Evolutionary conservation across 2,329 filamentous ascomycete genomes (phyloP), one percentile per base, ranked within the genome.

Genomic region (Colletotrichum liaoningense): DNA sequence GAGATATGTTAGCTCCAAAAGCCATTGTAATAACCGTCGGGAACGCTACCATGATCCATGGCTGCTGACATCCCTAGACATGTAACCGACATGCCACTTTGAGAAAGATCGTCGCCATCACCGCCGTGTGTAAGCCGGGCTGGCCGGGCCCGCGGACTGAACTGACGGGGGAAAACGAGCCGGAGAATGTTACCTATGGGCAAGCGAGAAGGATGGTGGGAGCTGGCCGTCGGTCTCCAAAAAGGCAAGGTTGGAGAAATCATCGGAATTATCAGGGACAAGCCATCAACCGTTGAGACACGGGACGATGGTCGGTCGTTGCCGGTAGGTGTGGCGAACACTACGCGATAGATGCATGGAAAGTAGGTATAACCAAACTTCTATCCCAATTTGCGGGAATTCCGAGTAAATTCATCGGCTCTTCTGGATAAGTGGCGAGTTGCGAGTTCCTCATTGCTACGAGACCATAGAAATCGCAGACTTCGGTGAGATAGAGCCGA

Each of bases 81-180:
- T 49, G 38, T 16, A 63, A 12, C 67, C 35, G 56, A 66, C 28
- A 66, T 66, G 46, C 56, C 67, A 35, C 24, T 70, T 60, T 56
- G 42, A 66, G 56, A 11, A 70, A 62, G 49, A 62, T 69, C 42
- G 38, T 71, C 49, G 28, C 49, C 55, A 60, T 55, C 59, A 28
- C 56, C 58, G 59, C 19, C 30, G 24, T 55, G 59, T 11, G 46
- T 71, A 73, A 73, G 71, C 71, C 67, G 71, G 67, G 67, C 67
- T 60, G 71, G 71, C n/a, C 71, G 67, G 71, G 62, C 46, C 71
- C 67, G 71, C 49, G 49, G 46, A 14, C 35, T 70, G 46, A 35
- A 66, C 60, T 33, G 46, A 42, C 28, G 55, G 71, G 46, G 46
- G 14, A 56, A 64, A 69, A 55, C 30, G 30, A 58, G 30, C 55